Conservation (phyloP, 148 eudicot species). For the Vaccinium corymbosum region DNA sequence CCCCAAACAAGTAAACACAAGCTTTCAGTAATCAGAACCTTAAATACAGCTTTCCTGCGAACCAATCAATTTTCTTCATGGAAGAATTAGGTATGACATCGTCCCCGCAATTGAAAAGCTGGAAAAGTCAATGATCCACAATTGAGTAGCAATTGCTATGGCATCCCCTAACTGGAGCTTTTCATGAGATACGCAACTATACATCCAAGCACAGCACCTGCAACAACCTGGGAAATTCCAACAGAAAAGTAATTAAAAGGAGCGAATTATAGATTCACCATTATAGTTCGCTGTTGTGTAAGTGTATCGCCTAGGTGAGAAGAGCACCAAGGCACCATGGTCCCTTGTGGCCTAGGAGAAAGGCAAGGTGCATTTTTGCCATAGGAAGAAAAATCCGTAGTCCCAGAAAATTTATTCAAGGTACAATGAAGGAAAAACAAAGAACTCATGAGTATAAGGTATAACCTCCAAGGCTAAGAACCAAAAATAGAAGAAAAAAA, state of each 20-base stretch:
- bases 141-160: not conserved
- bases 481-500: not conserved
- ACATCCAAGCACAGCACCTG: slow-evolving; percentile 44
- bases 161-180: slow-evolving; percentile 21
- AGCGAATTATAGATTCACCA: not conserved
- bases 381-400: not conserved
- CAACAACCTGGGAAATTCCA: slow-evolving; percentile 35
- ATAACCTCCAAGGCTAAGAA: not conserved
- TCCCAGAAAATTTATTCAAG: no score
- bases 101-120: not conserved
- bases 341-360: not conserved
- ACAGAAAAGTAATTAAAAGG: not conserved
- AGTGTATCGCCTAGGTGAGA: not conserved
- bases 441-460: not conserved
- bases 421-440: no score
- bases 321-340: not conserved
- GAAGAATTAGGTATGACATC: not conserved
- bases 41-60: not conserved
- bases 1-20: slow-evolving; percentile 1
- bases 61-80: not conserved
- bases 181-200: slow-evolving; percentile 37
- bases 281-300: not conserved
- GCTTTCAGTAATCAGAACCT: slow-evolving; percentile 1
- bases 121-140: not conserved
- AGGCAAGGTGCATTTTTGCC: not conserved